These are phyloP conservation scores for Backusella macrospora DNA, from an alignment of 192 early-diverging fungal species.

Conservation along the genomic window DNA sequence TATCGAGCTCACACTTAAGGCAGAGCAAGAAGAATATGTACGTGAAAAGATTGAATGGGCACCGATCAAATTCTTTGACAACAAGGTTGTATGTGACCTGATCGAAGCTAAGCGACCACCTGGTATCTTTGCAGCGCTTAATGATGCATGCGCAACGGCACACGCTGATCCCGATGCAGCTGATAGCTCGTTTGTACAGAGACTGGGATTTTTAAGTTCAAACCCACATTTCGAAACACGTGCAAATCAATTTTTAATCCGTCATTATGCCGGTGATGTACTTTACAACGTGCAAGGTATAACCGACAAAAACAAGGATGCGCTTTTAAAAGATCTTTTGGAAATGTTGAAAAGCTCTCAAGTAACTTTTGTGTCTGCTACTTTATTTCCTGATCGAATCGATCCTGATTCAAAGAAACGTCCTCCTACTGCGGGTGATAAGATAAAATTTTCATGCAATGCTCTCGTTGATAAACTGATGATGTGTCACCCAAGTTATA, in stretches of 20 bases:
- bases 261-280: constrained; percentile 97
- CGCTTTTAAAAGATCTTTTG: constrained; percentile 89
- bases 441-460: constrained; percentile 84
- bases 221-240: constrained; percentile 76
- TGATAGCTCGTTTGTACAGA: constrained; percentile 71
- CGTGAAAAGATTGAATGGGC: constrained; percentile 96
- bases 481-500: constrained; percentile 91
- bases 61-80: constrained; percentile 98
- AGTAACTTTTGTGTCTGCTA: constrained; percentile 71
- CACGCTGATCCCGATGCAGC: constrained; percentile 86
- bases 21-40: constrained; percentile 98
- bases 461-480: constrained; percentile 91
- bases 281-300: constrained; percentile 89
- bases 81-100: constrained; percentile 97
- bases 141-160: constrained; percentile 96
- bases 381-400: constrained; percentile 86
- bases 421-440: constrained; percentile 94
- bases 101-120: constrained; percentile 97
- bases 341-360: constrained; percentile 75
- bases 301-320: constrained; percentile 98
- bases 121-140: constrained; percentile 87
- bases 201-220: constrained; percentile 60
- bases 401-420: constrained; percentile 86
- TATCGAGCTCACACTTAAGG: constrained; percentile 96
- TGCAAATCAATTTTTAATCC: constrained; percentile 74